Base-by-base conservation (phyloP, 495 filamentous ascomycete species). In the Daldinia vernicosa region DNA sequence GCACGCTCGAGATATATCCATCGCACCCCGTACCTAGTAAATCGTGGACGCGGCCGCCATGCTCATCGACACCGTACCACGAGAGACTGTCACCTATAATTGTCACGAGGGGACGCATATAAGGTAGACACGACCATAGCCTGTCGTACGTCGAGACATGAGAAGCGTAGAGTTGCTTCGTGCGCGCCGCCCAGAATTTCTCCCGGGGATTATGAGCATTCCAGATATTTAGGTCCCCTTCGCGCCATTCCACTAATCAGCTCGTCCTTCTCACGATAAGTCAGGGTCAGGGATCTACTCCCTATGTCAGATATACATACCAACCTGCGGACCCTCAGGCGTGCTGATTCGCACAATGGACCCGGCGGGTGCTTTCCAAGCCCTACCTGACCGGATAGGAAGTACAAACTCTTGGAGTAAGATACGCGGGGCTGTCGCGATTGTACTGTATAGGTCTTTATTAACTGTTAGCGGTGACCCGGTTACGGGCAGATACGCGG, bases 211-310 rank as follows among this genome's bases (percentile, higher is more conserved):
- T 93, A 61, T 90, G 82, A 35, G 83, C 83, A 53, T 90, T 91
- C 89, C 89, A 95, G 71, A 94, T 86, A 75, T 95, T 95, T 26
- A 95, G 82, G 71, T 95, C 92, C 32, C 91, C 71, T 76, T 35
- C 1, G 37, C 3, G 9, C n/a, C 5, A 19, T 27, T 12, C 14
- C 24, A 40, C 45, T 45, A 6, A 51, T 32, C 43, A 19, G 27
- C 27, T 8, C 6, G 2, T 15, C 19, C 3, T 56, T 35, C 15
- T 19, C 26, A 6, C 26, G 19, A 53, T 24, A 24, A 12, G 4
- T 56, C 33, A 1, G 1, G 26, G 26, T 1, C 4, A 30, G 5
- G 30, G 30, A 22, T 52, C 11, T 27, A 52, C 50, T 30, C 26
- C 15, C 12, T 11, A 53, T 11, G 8, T 12, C 43, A 15, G 11